Percentiles rank a stretch among this genome's conserved stretches.
Conservation (phyloP, 768 basidiomycete species). For the Psilocybe cubensis region DNA sequence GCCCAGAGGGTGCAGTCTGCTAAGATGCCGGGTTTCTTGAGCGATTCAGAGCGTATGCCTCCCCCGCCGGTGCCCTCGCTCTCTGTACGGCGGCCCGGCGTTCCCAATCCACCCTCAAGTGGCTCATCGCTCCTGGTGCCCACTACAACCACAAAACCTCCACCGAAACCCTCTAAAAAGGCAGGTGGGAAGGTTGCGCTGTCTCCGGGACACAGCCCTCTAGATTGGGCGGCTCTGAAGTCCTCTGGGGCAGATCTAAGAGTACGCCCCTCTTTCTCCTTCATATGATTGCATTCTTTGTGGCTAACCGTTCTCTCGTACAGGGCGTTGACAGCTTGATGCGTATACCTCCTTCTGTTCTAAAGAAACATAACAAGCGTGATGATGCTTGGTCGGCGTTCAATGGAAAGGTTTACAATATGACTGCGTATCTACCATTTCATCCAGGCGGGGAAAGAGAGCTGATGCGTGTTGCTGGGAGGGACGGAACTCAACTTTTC, state of each 20-base stretch:
- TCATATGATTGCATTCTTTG: background rate
- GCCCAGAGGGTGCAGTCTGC: constrained; percentile 61
- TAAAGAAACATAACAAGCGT: constrained; percentile 79
- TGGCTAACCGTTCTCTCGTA: constrained; percentile 3
- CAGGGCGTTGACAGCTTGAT: constrained; percentile 74
- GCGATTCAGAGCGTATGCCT: constrained; percentile 57
- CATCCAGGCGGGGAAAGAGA: constrained; percentile 96
- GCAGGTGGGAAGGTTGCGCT: constrained; percentile 79
- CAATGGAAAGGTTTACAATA: constrained; percentile 95
- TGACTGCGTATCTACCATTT: constrained; percentile 87
- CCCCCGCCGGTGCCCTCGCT: constrained; percentile 50
- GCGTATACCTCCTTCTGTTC: constrained; percentile 75
- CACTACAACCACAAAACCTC: constrained; percentile 63
- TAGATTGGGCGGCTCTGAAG: constrained; percentile 95
- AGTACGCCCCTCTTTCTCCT: constrained; percentile 43
- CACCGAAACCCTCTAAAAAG: constrained; percentile 56
- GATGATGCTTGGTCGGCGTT: constrained; percentile 95
- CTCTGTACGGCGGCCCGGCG: constrained; percentile 42
- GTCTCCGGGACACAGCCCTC: constrained; percentile 86
- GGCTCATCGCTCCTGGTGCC: constrained; percentile 57
- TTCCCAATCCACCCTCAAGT: constrained; percentile 30
- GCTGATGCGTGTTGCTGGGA: constrained; percentile 91
- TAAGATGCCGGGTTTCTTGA: constrained; percentile 38
- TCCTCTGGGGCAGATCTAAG: constrained; percentile 78
- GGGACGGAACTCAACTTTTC: constrained; percentile 94